Evolutionary conservation across 2,329 filamentous ascomycete genomes (phyloP).

Genomic region (Ophiocordyceps camponoti-leonardi): DNA sequence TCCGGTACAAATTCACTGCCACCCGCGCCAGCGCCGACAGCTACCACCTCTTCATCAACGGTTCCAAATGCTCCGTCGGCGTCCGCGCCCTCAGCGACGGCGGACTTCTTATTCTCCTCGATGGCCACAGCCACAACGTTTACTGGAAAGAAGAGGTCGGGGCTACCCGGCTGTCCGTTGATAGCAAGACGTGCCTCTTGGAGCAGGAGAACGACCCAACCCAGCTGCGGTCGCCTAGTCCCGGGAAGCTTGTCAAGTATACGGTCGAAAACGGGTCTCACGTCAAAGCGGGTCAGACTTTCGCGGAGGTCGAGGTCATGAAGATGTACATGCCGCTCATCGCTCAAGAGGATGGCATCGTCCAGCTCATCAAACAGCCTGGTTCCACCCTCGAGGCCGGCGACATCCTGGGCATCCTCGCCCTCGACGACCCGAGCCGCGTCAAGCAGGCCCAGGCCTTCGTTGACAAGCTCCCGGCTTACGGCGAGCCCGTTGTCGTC

Average conservation of each 20-base stretch:
- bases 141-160: slow-evolving; percentile 99
- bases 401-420: slow-evolving; percentile 94
- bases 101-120: slow-evolving; percentile 77
- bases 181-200: slow-evolving; percentile 93
- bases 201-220: slow-evolving; percentile 99
- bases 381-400: slow-evolving; percentile 95
- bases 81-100: slow-evolving; percentile 87
- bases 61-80: slow-evolving; percentile 86
- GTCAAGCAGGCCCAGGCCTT: slow-evolving; percentile 96
- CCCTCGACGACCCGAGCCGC: slow-evolving; percentile 84
- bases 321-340: slow-evolving; percentile 99
- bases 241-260: slow-evolving; percentile 96
- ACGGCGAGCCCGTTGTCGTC: slow-evolving; percentile 72
- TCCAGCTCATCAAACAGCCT: slow-evolving; percentile 97
- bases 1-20: slow-evolving; percentile 94
- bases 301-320: slow-evolving; percentile 98
- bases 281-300: slow-evolving; percentile 79
- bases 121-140: slow-evolving; percentile 88
- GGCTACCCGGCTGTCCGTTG: slow-evolving; percentile 85
- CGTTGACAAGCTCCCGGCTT: slow-evolving; percentile 72
- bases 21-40: slow-evolving; percentile 83
- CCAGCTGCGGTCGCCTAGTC: slow-evolving; percentile 83
- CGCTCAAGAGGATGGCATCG: slow-evolving; percentile 84
- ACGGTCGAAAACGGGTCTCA: slow-evolving; percentile 91
- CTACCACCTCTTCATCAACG: slow-evolving; percentile 98